Percentiles rank a stretch among this genome's conserved stretches.
Evolutionary conservation across 2,329 filamentous ascomycete species (phyloP).

Genomic region (Colletotrichum graminicola): DNA sequence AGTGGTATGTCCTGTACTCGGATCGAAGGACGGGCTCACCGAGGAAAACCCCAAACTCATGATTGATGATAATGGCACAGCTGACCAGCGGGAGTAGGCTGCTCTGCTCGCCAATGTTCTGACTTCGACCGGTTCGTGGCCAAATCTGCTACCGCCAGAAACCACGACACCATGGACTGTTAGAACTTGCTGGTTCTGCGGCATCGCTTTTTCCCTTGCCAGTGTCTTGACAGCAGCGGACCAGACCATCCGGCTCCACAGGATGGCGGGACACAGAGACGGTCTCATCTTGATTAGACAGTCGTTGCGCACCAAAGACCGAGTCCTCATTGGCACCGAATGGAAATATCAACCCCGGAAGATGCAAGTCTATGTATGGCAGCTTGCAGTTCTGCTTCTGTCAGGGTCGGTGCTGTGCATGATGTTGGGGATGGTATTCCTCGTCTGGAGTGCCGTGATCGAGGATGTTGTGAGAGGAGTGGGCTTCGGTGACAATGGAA

Average conservation of each 20-base stretch:
- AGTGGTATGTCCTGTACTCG: constrained; percentile 43
- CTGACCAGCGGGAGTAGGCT: not conserved
- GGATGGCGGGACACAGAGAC: constrained; percentile 55
- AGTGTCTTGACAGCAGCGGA: constrained; percentile 60
- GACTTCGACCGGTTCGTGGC: constrained; percentile 59
- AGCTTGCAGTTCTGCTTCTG: constrained; percentile 43
- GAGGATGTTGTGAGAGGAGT: not conserved
- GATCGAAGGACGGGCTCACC: not conserved
- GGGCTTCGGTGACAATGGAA: constrained; percentile 15
- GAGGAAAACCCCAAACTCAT: too few relatives aligned
- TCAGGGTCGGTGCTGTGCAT: constrained; percentile 43
- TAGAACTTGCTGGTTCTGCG: constrained; percentile 56
- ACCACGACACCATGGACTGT: constrained; percentile 55
- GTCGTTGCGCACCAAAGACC: constrained; percentile 28
- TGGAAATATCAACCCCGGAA: constrained; percentile 31
- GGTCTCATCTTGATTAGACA: constrained; percentile 51
- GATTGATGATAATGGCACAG: not conserved
- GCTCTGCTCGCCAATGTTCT: constrained; percentile 44
- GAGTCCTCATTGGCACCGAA: not conserved
- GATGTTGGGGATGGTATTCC: constrained; percentile 42
- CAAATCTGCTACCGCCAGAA: constrained; percentile 53
- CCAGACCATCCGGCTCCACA: constrained; percentile 57
- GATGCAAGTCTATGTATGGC: constrained; percentile 45
- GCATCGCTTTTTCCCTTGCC: constrained; percentile 62
- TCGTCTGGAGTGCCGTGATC: constrained; percentile 43